These are phyloP conservation scores for Aspergillus pseudonomiae DNA, from an alignment of 2,329 filamentous ascomycete genomes.

Conservation along the genomic window DNA sequence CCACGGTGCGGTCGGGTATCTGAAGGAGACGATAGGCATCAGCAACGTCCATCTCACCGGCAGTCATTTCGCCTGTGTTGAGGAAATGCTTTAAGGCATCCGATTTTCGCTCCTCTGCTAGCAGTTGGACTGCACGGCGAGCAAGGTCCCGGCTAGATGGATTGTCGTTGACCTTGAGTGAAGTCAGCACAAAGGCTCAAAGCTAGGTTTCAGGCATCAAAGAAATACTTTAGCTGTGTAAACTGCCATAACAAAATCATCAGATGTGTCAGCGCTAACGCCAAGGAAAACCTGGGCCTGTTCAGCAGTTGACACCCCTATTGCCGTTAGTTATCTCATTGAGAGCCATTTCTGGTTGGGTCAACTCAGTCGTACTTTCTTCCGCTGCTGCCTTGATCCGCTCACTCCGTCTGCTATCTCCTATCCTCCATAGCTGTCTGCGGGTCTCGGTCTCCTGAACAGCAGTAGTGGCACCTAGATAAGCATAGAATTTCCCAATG, in stretches of 20 bases:
- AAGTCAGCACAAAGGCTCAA: slow-evolving; percentile 8
- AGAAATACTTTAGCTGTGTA: slow-evolving; percentile 57
- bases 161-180: slow-evolving; percentile 53
- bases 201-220: neutral
- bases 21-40: slow-evolving; percentile 57
- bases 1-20: slow-evolving; percentile 55
- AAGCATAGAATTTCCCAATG: slow-evolving; percentile 63
- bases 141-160: slow-evolving; percentile 54
- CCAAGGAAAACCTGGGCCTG: slow-evolving; percentile 67
- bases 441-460: slow-evolving; percentile 59
- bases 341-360: neutral
- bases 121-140: slow-evolving; percentile 59
- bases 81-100: slow-evolving; percentile 56
- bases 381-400: slow-evolving; percentile 61
- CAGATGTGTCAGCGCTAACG: slow-evolving; percentile 52
- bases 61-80: slow-evolving; percentile 53
- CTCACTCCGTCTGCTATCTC: slow-evolving; percentile 59
- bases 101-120: slow-evolving; percentile 62
- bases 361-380: slow-evolving; percentile 45
- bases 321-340: neutral
- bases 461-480: slow-evolving; percentile 55
- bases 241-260: slow-evolving; percentile 62
- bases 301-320: slow-evolving; percentile 61
- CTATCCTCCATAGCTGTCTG: slow-evolving; percentile 62
- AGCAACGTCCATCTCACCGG: slow-evolving; percentile 58